phyloP scores from a whole-genome alignment of 2,329 filamentous ascomycete species.

The Aspergillus niger region DNA sequence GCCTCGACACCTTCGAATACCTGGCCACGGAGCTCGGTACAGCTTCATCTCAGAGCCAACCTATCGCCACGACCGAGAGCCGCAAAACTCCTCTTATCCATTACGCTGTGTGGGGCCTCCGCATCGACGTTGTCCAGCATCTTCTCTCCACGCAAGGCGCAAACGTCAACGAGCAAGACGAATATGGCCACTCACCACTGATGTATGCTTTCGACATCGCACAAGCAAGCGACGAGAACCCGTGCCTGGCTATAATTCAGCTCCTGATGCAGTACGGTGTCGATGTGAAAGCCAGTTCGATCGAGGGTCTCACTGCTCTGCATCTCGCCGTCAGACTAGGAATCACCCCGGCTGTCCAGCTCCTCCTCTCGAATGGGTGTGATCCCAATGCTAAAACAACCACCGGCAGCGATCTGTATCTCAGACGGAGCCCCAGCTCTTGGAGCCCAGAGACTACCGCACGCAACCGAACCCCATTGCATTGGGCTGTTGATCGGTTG shows the following conservation, averaged over 20 bases:
- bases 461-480: neutral
- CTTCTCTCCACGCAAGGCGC: neutral
- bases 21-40: neutral
- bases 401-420: neutral
- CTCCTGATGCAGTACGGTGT: neutral
- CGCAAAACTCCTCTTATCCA: neutral
- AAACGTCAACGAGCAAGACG: neutral
- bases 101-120: neutral
- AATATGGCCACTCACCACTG: neutral
- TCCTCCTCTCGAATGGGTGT: neutral
- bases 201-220: neutral
- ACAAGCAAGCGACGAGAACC: neutral
- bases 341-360: neutral
- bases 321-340: neutral
- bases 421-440: neutral
- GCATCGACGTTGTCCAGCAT: neutral
- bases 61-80: neutral
- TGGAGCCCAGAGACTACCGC: no score
- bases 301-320: neutral
- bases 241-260: neutral
- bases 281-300: neutral
- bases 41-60: neutral
- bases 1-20: neutral
- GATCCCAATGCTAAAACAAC: neutral
- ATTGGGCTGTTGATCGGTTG: neutral